phyloP scores from a whole-genome alignment of 202 grass and related monocot genomes.

The Miscanthus sacchariflorus region DNA sequence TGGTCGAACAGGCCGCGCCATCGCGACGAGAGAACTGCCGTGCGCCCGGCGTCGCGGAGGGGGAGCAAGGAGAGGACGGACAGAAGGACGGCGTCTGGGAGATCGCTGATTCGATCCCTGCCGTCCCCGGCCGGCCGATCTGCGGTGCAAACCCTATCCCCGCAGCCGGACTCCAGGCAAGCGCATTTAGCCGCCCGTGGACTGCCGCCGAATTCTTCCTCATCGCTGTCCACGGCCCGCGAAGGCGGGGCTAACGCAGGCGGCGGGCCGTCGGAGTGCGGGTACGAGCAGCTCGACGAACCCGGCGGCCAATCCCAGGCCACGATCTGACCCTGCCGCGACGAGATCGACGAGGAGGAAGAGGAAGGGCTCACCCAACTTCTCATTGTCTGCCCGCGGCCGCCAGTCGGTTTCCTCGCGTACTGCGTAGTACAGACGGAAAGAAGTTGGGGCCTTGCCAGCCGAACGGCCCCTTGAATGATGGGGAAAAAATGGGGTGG shows the following conservation, averaged over 20 bases:
- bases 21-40: conserved; percentile 44
- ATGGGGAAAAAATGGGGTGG: too few species aligned
- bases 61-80: conserved; percentile 48
- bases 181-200: conserved; percentile 19
- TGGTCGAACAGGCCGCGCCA: conserved; percentile 57
- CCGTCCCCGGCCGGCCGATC: conserved; percentile 7
- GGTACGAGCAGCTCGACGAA: not conserved
- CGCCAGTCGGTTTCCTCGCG: too few species aligned
- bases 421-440: too few species aligned
- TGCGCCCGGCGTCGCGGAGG: conserved; percentile 53
- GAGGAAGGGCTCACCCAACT: conserved; percentile 30
- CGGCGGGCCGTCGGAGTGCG: not conserved
- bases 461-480: too few species aligned
- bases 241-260: not conserved
- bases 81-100: conserved; percentile 49
- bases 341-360: conserved; percentile 48
- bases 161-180: not conserved
- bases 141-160: not conserved
- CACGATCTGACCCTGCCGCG: conserved; percentile 53
- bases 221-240: not conserved
- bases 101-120: conserved; percentile 49
- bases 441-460: too few species aligned
- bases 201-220: conserved; percentile 1
- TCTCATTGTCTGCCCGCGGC: conserved; percentile 19
- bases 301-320: not conserved